Conservation (phyloP, 164 flowering plant species). For the Vitis vinifera region DNA sequence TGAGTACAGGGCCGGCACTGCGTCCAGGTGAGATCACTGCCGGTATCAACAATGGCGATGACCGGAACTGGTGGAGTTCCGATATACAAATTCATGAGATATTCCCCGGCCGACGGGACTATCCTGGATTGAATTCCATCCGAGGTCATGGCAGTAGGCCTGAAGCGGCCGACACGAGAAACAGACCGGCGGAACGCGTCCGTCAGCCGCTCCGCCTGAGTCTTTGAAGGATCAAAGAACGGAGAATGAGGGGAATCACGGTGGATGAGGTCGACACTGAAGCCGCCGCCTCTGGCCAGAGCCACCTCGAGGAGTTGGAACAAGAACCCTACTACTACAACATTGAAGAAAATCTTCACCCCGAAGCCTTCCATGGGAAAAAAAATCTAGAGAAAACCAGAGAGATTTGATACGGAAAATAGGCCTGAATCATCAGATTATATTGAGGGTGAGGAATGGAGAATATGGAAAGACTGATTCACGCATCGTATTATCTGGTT, state of each 20-base stretch:
- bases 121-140: too few relatives aligned
- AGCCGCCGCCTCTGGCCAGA: constrained; percentile 15
- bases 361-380: too few relatives aligned
- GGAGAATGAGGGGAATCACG: constrained; percentile 51
- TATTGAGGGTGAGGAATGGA: too few relatives aligned
- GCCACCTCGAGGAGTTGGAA: too few relatives aligned
- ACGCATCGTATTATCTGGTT: too few relatives aligned
- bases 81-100: constrained; percentile 33
- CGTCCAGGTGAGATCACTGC: constrained; percentile 51
- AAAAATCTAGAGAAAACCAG: too few relatives aligned
- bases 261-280: constrained; percentile 42
- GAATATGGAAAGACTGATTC: too few relatives aligned
- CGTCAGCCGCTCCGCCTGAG: constrained; percentile 17
- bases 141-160: not conserved
- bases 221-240: constrained; percentile 19
- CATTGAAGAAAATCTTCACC: too few relatives aligned
- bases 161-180: constrained; percentile 16
- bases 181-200: constrained; percentile 32
- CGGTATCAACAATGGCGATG: constrained; percentile 42
- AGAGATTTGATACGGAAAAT: too few relatives aligned
- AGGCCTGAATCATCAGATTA: too few relatives aligned
- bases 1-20: constrained; percentile 44
- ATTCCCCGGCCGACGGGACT: constrained; percentile 20
- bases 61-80: constrained; percentile 37
- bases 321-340: too few relatives aligned